Conservation (phyloP, 2,329 filamentous ascomycete genomes). For the Fusarium tanahbumbuense region DNA sequence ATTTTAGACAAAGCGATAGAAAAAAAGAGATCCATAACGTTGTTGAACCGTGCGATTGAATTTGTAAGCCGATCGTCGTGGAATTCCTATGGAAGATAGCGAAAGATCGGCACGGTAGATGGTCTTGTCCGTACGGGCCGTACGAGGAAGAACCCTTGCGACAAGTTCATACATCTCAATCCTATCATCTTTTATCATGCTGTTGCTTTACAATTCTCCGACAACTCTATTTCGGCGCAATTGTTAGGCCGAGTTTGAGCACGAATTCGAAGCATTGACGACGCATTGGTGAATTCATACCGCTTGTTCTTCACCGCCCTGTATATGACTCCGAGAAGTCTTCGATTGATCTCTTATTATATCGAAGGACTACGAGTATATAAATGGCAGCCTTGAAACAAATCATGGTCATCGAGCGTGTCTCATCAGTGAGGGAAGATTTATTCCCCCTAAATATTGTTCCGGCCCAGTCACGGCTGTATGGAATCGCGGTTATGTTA, state of each 20-base stretch:
- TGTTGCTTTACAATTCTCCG: background rate
- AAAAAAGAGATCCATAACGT: background rate
- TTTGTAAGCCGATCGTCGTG: conserved; percentile 12
- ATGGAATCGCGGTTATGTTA: no score
- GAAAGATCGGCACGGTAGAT: background rate
- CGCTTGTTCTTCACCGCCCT: conserved; percentile 1
- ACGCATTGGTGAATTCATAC: background rate
- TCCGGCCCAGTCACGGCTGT: no score
- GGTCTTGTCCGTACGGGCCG: background rate
- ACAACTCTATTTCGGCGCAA: background rate
- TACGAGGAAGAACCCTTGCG: background rate
- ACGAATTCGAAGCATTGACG: background rate
- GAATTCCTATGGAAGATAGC: background rate
- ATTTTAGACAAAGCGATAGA: background rate
- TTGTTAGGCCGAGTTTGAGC: background rate
- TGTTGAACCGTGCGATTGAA: background rate
- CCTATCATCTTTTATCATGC: background rate
- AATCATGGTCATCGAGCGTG: no score
- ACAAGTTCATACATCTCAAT: background rate
- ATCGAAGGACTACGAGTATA: no score
- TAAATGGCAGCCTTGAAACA: no score
- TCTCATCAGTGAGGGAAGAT: no score
- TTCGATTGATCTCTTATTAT: no score
- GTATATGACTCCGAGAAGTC: no score
- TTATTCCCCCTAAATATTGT: no score